phyloP scores from a whole-genome alignment of 768 basidiomycete species.

The Wakefieldia striispora region DNA sequence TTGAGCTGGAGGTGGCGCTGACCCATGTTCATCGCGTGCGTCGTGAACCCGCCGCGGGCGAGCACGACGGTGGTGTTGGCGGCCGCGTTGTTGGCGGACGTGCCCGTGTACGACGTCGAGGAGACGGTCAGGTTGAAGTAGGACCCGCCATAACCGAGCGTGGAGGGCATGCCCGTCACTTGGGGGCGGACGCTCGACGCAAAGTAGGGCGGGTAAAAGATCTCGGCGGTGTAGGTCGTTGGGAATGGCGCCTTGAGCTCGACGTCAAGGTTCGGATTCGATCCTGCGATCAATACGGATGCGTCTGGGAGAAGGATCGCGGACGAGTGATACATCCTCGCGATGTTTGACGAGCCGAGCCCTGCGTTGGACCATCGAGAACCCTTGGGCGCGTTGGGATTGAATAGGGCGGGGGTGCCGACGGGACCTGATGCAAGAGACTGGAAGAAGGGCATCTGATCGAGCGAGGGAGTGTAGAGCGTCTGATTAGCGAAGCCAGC shows the following conservation, averaged over 20 bases:
- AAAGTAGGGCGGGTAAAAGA: constrained; percentile 93
- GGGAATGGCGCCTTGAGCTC: constrained; percentile 60
- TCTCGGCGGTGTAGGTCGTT: constrained; percentile 79
- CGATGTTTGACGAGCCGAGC: constrained; percentile 57
- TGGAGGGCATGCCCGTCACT: constrained; percentile 68
- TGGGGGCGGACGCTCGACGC: constrained; percentile 62
- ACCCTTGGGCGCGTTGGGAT: constrained; percentile 70
- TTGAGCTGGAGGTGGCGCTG: constrained; percentile 81
- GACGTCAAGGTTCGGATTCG: constrained; percentile 90
- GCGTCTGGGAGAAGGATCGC: constrained; percentile 88
- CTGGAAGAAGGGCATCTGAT: constrained; percentile 65
- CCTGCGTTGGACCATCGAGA: constrained; percentile 71
- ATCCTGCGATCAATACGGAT: constrained; percentile 85
- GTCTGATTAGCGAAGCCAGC: constrained; percentile 76
- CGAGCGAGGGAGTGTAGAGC: constrained; percentile 38
- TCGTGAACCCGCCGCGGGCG: constrained; percentile 82
- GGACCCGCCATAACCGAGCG: constrained; percentile 78
- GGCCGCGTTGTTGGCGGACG: constrained; percentile 61
- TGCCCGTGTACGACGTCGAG: constrained; percentile 60
- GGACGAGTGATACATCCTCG: constrained; percentile 88
- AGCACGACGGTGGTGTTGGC: constrained; percentile 74
- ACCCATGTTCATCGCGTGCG: constrained; percentile 87
- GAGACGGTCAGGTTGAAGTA: constrained; percentile 76
- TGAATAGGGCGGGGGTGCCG: constrained; percentile 78
- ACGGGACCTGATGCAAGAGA: constrained; percentile 81